Conservation (phyloP, 2,329 filamentous ascomycete species). For the Domatiomyces catenatus region DNA sequence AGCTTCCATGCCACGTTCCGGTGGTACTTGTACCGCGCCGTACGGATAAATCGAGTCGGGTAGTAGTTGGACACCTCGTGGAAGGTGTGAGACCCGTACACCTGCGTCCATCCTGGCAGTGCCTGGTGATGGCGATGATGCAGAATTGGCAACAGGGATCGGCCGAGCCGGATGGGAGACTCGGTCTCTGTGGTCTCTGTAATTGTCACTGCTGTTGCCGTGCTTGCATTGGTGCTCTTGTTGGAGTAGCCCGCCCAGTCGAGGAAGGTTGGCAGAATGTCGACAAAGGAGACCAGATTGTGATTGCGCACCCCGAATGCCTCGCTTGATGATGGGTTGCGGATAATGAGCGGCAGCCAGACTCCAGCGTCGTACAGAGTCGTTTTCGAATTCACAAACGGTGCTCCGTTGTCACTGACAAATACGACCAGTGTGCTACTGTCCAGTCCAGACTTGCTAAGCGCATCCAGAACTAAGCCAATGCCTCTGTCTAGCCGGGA, state of each 20-base stretch:
- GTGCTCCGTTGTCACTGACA: conserved; percentile 29
- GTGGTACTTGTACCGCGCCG: conserved; percentile 33
- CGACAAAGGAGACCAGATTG: too few species aligned
- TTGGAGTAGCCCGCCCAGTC: too few species aligned
- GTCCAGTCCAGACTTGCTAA: conserved; percentile 21
- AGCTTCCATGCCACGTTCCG: conserved; percentile 36
- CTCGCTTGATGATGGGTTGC: too few species aligned
- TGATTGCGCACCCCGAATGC: too few species aligned
- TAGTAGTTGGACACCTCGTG: conserved; percentile 38
- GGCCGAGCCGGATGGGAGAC: conserved; percentile 18
- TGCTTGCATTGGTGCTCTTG: too few species aligned
- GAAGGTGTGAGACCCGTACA: conserved; percentile 39
- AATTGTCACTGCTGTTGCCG: conserved; percentile 34
- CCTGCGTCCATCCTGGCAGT: conserved; percentile 21
- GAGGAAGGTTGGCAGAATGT: too few species aligned
- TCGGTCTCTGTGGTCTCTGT: conserved; percentile 19
- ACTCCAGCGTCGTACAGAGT: too few species aligned
- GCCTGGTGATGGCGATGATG: conserved; percentile 6
- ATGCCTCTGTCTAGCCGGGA: conserved; percentile 29
- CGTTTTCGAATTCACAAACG: too few species aligned
- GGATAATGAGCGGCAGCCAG: too few species aligned
- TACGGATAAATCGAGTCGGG: conserved; percentile 35
- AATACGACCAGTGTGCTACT: conserved; percentile 32
- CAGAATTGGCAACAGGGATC: conserved; percentile 28
- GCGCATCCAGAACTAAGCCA: conserved; percentile 25